Evolutionary conservation across 192 early-diverging fungal genomes (phyloP).

Genomic region (Podila verticillata): DNA sequence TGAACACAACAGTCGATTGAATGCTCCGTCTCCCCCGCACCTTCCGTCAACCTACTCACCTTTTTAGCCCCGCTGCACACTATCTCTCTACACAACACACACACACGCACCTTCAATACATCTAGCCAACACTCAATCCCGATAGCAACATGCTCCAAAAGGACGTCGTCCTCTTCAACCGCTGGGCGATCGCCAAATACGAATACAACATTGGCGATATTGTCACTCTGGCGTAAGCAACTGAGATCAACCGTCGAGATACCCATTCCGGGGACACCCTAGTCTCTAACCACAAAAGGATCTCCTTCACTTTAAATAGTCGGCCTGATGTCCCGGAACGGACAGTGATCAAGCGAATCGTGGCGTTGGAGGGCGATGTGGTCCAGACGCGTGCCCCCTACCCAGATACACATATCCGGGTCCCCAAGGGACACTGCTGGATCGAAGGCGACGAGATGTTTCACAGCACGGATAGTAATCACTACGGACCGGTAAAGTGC

Average conservation of each 20-base stretch:
- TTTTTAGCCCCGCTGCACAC: too few relatives aligned
- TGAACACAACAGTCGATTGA: background rate
- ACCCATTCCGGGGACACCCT: background rate
- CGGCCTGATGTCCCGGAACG: constrained; percentile 76
- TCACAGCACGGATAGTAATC: constrained; percentile 83
- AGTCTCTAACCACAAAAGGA: background rate
- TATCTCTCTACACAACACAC: too few relatives aligned
- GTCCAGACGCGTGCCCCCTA: constrained; percentile 61
- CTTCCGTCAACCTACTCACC: too few relatives aligned
- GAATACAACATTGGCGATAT: constrained; percentile 72
- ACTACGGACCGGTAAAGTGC: constrained; percentile 74
- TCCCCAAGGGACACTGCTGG: constrained; percentile 88
- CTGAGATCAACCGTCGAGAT: background rate
- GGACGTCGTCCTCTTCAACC: constrained; percentile 77
- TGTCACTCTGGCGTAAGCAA: constrained; percentile 66
- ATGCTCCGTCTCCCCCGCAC: too few relatives aligned
- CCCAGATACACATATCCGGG: constrained; percentile 58
- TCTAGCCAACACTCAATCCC: constrained; percentile 78
- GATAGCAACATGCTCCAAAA: constrained; percentile 69
- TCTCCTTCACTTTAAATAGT: constrained; percentile 13
- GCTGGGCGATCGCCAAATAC: constrained; percentile 57
- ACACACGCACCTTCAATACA: too few relatives aligned
- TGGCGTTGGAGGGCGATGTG: constrained; percentile 84
- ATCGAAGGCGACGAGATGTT: constrained; percentile 88
- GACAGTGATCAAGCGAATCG: constrained; percentile 84